phyloP scores from a whole-genome alignment of 768 basidiomycete genomes.

The Leccinum disarticulatum region DNA sequence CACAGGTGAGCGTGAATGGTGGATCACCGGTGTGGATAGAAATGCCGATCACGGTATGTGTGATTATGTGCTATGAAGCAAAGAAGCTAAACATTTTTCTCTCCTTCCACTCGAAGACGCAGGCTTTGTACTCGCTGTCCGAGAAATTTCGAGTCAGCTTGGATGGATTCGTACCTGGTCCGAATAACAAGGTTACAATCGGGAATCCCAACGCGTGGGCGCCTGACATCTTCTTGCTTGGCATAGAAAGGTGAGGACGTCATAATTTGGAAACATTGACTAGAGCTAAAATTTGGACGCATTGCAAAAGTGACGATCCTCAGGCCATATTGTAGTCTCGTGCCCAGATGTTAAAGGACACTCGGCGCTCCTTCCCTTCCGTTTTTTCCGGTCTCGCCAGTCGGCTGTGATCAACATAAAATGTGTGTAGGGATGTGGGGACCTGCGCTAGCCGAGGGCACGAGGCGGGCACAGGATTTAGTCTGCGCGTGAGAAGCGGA shows the following conservation, averaged over 20 bases:
- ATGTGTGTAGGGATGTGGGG: too few relatives aligned
- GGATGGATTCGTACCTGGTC: slow-evolving; percentile 10
- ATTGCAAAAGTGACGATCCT: too few relatives aligned
- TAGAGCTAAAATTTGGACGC: too few relatives aligned
- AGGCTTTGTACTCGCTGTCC: slow-evolving; percentile 7
- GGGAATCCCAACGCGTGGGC: slow-evolving; percentile 5
- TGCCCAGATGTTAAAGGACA: too few relatives aligned
- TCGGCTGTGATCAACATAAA: too few relatives aligned
- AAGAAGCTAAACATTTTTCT: neutral
- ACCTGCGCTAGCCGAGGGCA: too few relatives aligned
- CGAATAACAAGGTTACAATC: slow-evolving; percentile 4
- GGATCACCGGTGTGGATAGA: slow-evolving; percentile 2
- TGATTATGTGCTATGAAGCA: neutral
- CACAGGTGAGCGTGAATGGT: slow-evolving; percentile 7
- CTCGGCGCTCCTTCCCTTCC: too few relatives aligned
- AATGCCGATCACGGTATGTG: slow-evolving; percentile 11
- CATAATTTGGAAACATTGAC: too few relatives aligned
- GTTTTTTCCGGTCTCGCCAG: too few relatives aligned
- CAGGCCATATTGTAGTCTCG: too few relatives aligned
- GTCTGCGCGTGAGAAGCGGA: too few relatives aligned
- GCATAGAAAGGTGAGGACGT: neutral
- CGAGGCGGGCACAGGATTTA: too few relatives aligned
- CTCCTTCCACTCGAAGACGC: neutral
- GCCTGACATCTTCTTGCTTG: slow-evolving; percentile 8
- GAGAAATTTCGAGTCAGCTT: slow-evolving; percentile 6